A percentile compares a stretch with the other conserved stretches of the same genome.
These are phyloP conservation scores for Candida xyloterini DNA, from an alignment of 805 yeast genomes.

Conservation along the genomic window DNA sequence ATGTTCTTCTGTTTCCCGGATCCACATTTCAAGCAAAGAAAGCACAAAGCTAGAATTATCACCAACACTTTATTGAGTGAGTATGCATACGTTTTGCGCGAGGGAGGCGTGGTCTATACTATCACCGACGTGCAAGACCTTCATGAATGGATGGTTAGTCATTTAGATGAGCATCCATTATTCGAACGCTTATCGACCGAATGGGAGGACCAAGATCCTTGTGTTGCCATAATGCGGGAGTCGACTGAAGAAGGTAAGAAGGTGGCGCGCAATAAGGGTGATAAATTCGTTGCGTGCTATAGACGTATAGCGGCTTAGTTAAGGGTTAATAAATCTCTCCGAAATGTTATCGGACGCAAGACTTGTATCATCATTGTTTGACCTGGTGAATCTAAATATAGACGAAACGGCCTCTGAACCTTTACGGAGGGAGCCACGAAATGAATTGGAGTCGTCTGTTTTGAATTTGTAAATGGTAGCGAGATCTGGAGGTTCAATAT, in stretches of 20 bases:
- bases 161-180: constrained; percentile 85
- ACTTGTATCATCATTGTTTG: constrained; percentile 16
- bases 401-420: constrained; percentile 42
- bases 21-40: constrained; percentile 96
- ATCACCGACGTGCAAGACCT: constrained; percentile 94
- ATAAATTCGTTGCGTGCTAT: constrained; percentile 85
- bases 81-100: constrained; percentile 84
- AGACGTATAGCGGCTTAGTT: constrained; percentile 63
- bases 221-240: constrained; percentile 83
- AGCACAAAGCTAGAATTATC: constrained; percentile 94
- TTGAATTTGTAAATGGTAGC: constrained; percentile 35
- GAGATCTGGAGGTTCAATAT: constrained; percentile 37
- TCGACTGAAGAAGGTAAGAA: constrained; percentile 99
- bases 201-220: constrained; percentile 76
- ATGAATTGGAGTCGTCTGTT: constrained; percentile 33
- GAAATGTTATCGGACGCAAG: constrained; percentile 28
- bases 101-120: constrained; percentile 87
- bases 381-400: constrained; percentile 27
- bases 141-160: constrained; percentile 95
- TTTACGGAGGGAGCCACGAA: constrained; percentile 39
- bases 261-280: constrained; percentile 86
- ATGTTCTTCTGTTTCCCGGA: constrained; percentile 99
- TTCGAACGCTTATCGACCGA: constrained; percentile 76
- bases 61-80: constrained; percentile 87
- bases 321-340: constrained; percentile 24